phyloP scores from a whole-genome alignment of 2,329 filamentous ascomycete species.

The Trichoderma breve region DNA sequence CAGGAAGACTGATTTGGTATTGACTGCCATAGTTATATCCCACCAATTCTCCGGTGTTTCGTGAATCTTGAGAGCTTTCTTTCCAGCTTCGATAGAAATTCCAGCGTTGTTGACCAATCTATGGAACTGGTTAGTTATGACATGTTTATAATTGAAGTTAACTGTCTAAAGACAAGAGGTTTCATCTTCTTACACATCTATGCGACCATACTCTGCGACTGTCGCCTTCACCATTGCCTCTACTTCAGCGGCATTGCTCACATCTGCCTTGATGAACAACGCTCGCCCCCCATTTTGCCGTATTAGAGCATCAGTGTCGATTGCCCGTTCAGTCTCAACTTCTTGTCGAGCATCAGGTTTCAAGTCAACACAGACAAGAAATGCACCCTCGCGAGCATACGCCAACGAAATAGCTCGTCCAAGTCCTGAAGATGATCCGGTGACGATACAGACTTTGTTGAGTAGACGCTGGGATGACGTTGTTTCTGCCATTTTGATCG shows the following conservation, averaged over 20 bases:
- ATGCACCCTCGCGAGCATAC: constrained; percentile 41
- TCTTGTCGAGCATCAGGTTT: constrained; percentile 28
- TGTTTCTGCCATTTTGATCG: neutral
- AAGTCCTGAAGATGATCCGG: constrained; percentile 46
- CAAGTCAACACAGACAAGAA: constrained; percentile 44
- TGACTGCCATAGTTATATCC: constrained; percentile 42
- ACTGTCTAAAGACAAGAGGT: neutral
- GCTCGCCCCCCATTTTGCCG: constrained; percentile 32
- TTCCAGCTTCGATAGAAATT: constrained; percentile 39
- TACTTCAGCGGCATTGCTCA: constrained; percentile 37
- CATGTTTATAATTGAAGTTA: neutral
- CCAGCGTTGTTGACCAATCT: constrained; percentile 46
- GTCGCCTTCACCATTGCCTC: constrained; percentile 34
- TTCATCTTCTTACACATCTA: constrained; percentile 41
- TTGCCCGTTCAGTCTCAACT: constrained; percentile 28
- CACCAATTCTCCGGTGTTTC: constrained; percentile 44
- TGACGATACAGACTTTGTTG: constrained; percentile 36
- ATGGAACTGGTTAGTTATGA: neutral
- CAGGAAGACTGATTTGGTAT: constrained; percentile 39
- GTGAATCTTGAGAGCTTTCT: constrained; percentile 42
- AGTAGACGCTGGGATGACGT: neutral
- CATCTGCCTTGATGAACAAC: constrained; percentile 45
- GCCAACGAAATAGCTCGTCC: constrained; percentile 46
- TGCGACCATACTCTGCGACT: constrained; percentile 32
- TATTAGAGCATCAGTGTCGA: constrained; percentile 41